These are phyloP conservation scores for Bipolaris cookei DNA, from an alignment of 2,329 filamentous ascomycete species.

Conservation along the genomic window DNA sequence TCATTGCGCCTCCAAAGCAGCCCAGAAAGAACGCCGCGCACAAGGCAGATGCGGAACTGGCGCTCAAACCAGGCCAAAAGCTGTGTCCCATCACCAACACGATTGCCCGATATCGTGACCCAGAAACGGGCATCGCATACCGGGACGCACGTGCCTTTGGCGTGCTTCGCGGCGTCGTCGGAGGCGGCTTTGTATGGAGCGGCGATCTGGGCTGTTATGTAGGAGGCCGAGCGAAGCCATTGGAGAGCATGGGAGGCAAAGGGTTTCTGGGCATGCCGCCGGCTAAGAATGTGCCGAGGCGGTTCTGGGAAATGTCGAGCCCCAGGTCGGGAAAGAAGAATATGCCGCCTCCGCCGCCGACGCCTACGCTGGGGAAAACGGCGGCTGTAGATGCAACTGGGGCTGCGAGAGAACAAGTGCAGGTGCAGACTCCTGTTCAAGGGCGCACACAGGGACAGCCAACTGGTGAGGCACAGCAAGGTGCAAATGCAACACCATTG, in stretches of 20 bases:
- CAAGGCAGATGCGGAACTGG: constrained; percentile 23
- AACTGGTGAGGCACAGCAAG: not conserved
- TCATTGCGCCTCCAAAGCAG: constrained; percentile 53
- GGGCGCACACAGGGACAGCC: not conserved
- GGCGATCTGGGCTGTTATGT: constrained; percentile 81
- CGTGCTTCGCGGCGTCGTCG: constrained; percentile 76
- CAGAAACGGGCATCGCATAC: constrained; percentile 81
- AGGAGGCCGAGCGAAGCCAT: constrained; percentile 59
- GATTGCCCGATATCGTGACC: constrained; percentile 83
- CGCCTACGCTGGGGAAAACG: not conserved
- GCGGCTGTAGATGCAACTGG: not conserved
- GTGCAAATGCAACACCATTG: not conserved
- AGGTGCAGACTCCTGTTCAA: constrained; percentile 1
- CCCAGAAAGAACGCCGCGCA: constrained; percentile 39
- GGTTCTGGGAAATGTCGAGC: constrained; percentile 62
- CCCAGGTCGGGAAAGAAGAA: constrained; percentile 17
- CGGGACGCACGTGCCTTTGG: constrained; percentile 79
- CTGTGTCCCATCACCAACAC: constrained; percentile 81
- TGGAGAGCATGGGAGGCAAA: constrained; percentile 38
- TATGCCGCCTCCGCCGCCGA: not conserved
- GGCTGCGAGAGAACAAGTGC: not conserved
- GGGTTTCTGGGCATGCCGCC: constrained; percentile 59
- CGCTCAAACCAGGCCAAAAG: constrained; percentile 41
- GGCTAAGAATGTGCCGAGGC: constrained; percentile 77
- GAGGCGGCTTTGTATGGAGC: constrained; percentile 83